Base-by-base conservation (phyloP, 208 protist species). In the Leishmania gerbilli region DNA sequence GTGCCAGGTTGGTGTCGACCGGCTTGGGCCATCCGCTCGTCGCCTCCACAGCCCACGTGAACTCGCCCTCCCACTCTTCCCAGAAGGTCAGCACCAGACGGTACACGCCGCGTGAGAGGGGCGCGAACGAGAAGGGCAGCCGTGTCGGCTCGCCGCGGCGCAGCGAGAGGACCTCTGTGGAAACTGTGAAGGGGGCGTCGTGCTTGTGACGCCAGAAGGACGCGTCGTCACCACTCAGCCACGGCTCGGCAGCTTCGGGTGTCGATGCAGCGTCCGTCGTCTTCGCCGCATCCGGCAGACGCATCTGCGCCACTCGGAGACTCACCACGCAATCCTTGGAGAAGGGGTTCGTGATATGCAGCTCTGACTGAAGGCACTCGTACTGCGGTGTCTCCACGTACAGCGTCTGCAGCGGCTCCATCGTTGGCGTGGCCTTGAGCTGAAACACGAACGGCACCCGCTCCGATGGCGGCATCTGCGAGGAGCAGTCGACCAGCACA, bases 21-120 rank as follows among this genome's bases (percentile, higher is more conserved):
- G 92, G 84, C 62, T 89, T 88, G 45, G 95, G 94, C 74, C 86
- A 77, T 37, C 72, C 79, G 72, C 89, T 95, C 24, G 79, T 93
- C 45, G 89, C 95, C 60, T 90, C 79, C 34, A 99, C 71, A 65
- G 91, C 71, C 82, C 94, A 95, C 47, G 95, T 93, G 80, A 98
- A 98, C 88, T 99, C 97, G 47, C 97, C 97, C 68, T 96, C 91
- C 6, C 77, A 74, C 72, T 95, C 93, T 83, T 98, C 97, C 42
- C 89, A 84, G 85, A 99, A 97, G 45, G 94, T 92, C 31, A 98
- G 80, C 45, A 81, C 77, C 68, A 93, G 87, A 64, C 79, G 72
- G 79, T 99, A 98, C 15, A 78, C 78, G 40, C 97, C 96, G 9
- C 95, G 82, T 47, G 88, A 85, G 71, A 96, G 94, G 31, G 95